Evolutionary conservation across 176 grass and related monocot species (phyloP).

Genomic region (Saccharum officinarum): DNA sequence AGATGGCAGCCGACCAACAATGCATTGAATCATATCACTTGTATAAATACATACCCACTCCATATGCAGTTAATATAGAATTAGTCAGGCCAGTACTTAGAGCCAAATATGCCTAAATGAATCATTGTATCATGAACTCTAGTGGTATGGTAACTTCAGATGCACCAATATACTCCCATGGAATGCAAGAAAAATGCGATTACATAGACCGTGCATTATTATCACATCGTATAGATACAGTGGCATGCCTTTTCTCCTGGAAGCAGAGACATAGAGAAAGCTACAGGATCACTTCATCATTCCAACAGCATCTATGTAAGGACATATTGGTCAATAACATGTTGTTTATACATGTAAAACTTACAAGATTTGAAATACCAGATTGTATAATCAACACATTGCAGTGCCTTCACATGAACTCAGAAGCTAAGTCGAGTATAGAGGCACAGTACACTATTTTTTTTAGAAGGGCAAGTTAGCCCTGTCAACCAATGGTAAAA

Average conservation of each 20-base stretch:
- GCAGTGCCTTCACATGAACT: neutral
- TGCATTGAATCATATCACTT: neutral
- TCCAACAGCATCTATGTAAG: neutral
- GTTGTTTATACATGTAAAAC: neutral
- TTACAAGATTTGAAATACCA: neutral
- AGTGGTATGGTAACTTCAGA: neutral
- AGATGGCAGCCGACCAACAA: neutral
- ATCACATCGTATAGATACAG: constrained; percentile 12
- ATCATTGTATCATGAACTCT: neutral
- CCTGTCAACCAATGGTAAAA: neutral
- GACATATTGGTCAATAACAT: neutral
- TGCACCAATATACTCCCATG: neutral
- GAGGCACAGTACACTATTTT: neutral
- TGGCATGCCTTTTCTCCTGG: neutral
- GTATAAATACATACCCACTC: neutral
- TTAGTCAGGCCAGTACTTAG: neutral
- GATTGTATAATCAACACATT: neutral
- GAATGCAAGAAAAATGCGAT: neutral
- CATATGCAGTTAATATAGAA: neutral
- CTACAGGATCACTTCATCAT: neutral
- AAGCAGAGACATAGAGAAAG: constrained; percentile 4
- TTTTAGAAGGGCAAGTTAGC: neutral
- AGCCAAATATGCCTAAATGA: neutral
- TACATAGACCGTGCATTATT: neutral
- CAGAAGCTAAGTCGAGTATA: neutral